A percentile compares a stretch with the other conserved stretches of the same genome.
Evolutionary conservation across 345 rosid species (phyloP).

Genomic region (Populus simonii): DNA sequence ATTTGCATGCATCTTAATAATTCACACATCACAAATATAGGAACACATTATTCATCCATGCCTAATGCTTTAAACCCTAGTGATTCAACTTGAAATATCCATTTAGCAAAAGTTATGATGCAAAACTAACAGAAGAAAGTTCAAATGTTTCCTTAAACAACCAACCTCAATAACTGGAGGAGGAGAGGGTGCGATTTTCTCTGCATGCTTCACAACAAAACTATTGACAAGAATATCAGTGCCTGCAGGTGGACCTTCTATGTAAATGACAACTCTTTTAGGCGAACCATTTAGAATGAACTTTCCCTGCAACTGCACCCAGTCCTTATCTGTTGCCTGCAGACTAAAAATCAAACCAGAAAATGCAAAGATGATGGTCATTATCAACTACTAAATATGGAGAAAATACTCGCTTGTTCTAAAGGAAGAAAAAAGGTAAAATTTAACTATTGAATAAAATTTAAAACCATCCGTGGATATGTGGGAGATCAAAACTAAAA

Average conservation of each 20-base stretch:
- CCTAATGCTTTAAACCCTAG: neutral
- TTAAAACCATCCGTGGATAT: neutral
- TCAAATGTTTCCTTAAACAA: neutral
- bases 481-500: neutral
- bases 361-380: neutral
- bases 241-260: conserved; percentile 94
- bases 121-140: neutral
- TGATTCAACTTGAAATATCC: neutral
- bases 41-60: neutral
- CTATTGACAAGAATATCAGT: conserved; percentile 76
- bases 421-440: neutral
- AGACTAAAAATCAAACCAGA: conserved; percentile 36
- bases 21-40: conserved; percentile 1
- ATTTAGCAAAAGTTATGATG: neutral
- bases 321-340: conserved; percentile 72
- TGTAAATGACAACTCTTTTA: conserved; percentile 63
- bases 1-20: neutral
- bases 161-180: conserved; percentile 71
- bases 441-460: neutral
- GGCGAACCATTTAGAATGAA: conserved; percentile 83
- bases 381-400: neutral
- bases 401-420: neutral
- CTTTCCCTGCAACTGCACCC: conserved; percentile 77
- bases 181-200: conserved; percentile 54
- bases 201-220: conserved; percentile 67